Conservation (phyloP, 2,329 filamentous ascomycete genomes). For the Cylindrodendrum hubeiense region DNA sequence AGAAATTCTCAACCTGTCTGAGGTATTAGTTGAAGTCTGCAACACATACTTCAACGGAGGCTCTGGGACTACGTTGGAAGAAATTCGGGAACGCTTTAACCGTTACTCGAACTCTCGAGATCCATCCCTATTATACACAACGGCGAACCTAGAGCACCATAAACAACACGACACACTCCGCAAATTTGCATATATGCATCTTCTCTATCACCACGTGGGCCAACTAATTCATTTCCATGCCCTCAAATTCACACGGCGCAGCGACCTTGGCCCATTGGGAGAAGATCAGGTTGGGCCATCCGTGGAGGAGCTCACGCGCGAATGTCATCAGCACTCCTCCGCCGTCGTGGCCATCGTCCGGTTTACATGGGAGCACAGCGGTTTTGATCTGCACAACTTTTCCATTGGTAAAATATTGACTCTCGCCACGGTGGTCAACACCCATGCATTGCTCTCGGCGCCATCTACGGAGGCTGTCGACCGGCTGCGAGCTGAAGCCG, state of each 20-base stretch:
- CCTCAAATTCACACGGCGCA: background rate
- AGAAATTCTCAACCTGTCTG: background rate
- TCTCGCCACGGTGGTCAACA: slow-evolving; percentile 1
- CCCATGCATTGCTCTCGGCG: background rate
- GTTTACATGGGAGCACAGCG: background rate
- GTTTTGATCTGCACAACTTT: slow-evolving; percentile 16
- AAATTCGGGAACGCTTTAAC: background rate
- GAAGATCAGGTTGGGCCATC: background rate
- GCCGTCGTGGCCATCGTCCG: background rate
- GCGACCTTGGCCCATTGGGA: background rate
- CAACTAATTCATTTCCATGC: background rate
- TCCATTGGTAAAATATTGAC: slow-evolving; percentile 16
- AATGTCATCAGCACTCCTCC: background rate
- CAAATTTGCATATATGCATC: background rate
- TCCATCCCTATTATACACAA: background rate
- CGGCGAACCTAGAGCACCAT: background rate
- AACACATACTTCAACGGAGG: background rate
- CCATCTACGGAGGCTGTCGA: background rate
- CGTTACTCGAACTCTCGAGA: background rate
- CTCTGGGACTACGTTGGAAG: background rate
- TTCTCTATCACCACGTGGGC: background rate
- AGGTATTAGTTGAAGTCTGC: background rate
- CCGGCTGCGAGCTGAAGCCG: background rate
- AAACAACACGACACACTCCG: background rate
- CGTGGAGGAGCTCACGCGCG: background rate